Base-by-base conservation (phyloP, 73 alveolate genomes). In the Paramecium octaurelia region DNA sequence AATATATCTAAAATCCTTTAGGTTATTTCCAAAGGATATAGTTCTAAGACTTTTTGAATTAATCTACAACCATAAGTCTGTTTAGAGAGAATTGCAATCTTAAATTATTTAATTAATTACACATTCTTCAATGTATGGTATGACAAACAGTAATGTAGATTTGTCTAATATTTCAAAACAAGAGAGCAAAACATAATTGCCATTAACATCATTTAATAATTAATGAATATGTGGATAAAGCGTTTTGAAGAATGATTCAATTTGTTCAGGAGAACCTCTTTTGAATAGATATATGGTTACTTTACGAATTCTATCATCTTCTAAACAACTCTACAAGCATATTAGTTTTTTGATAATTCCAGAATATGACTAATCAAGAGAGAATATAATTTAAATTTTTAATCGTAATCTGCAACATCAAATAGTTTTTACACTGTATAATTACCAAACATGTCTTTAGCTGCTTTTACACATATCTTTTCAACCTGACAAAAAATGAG, bases 61-160 rank as follows among this genome's bases (percentile, higher is more conserved):
- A 80, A 21, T 80, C 91, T 40, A 35, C 91, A 80, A 44, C 91
- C 91, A 80, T 80, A 80, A 27, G 91, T 80, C 31, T 80, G 27
- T 14, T 48, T 44, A 2, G 91, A n/a, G 48, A 80, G 48, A 44
- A 23, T 21, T 10, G 9, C 2, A 48, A 80, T 40, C 91, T 80
- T 14, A 24, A 23, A 80, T 80, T 20, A 48, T 14, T 3, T 21
- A 24, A 44, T 31, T 18, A 18, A 80, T 35, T 44, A 80, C 91
- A 18, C 48, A 16, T 12, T 80, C 91, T 46, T 44, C 76, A 16
- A 48, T 43, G 2, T 43, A 80, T 44, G 70, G 76, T 3, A 76
- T 76, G n/a, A 42, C 8, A 34, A 36, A 76, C 8, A n/a, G 38
- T 1, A 76, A 29, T 42, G 27, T 8, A 9, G 16, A 8, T 76